Evolutionary conservation across 106 monocot genomes (phyloP), one percentile per base, ranked within the genome.

Genomic region (Dendrobium huoshanense): DNA sequence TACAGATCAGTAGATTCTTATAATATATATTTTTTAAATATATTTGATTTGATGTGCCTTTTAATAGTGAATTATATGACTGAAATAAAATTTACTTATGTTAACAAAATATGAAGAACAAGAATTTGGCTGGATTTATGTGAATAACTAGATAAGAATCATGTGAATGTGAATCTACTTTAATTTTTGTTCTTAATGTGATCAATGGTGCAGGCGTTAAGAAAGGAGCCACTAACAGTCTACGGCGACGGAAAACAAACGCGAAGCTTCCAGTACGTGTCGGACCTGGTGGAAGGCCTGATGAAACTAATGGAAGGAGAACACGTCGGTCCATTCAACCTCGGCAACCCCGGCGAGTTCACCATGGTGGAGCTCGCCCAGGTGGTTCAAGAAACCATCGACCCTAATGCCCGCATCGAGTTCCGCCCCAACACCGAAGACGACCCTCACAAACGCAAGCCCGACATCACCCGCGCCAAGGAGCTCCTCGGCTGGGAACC

Each of bases 291-390:
- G 59, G 88, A 92, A 41, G 92, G 92, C 17, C 78, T 95, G 73
- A 92, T 92, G 82, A 79, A 86, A 56, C 80, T 92, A 20, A 95
- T 95, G 96, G 96, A 94, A 80, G 91, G 94, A 0, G 96, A 97
- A 70, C 92, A 97, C 24, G 79, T 94, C 0, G 96, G 96, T 0
- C 96, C 96, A 10, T 97, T 97, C 94, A 97, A 97, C 86, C 84
- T 97, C 15, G 96, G 96, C 1, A 97, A 97, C 79, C 96, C 96
- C 0, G 96, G 96, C 4, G 96, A 97, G 67, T 97, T 97, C 94
- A 97, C 94, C 41, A 97, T 97, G 96, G 86, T 97, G 7, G 96
- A 97, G 80, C 89, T 97, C 8, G 95, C 92, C 8, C 77, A 92
- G 83, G 95, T 95, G 41, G 95, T 95, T 19, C 92, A 91, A 56